Evolutionary conservation across 257 asterid genomes (phyloP).

Genomic region (Euphrasia confusa): DNA sequence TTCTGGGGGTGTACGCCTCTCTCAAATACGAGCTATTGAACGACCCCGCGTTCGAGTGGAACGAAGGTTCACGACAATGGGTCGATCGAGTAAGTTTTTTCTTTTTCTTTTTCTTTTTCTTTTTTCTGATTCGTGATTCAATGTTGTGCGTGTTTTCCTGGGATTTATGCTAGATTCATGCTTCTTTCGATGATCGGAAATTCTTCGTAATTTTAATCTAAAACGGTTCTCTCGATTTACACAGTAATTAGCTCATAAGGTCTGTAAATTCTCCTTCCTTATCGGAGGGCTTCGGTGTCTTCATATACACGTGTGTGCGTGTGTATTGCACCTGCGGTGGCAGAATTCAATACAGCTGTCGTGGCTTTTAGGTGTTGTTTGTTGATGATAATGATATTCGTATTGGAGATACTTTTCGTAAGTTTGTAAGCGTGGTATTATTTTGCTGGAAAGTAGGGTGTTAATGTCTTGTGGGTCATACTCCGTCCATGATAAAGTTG

Average conservation of each 20-base stretch:
- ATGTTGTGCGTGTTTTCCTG: slow-evolving; percentile 3
- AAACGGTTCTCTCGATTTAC: not conserved
- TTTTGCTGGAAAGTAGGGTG: slow-evolving; percentile 28
- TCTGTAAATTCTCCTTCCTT: not conserved
- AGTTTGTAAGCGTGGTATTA: slow-evolving; percentile 25
- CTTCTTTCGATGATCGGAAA: slow-evolving; percentile 4
- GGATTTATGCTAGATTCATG: slow-evolving; percentile 3
- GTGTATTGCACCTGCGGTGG: slow-evolving; percentile 16
- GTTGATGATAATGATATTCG: slow-evolving; percentile 19
- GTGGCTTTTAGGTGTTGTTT: slow-evolving; percentile 19
- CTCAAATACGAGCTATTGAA: slow-evolving; percentile 76
- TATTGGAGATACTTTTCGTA: slow-evolving; percentile 17
- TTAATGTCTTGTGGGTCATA: slow-evolving; percentile 28
- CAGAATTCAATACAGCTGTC: slow-evolving; percentile 11
- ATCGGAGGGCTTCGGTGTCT: slow-evolving; percentile 7
- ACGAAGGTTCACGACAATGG: slow-evolving; percentile 73
- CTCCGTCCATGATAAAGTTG: slow-evolving; percentile 28
- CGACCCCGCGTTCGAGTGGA: slow-evolving; percentile 76
- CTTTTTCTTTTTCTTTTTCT: too few relatives aligned
- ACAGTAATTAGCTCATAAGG: slow-evolving; percentile 6
- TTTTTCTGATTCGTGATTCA: not conserved
- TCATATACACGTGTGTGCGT: not conserved
- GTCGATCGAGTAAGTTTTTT: slow-evolving; percentile 51
- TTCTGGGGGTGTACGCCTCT: slow-evolving; percentile 51
- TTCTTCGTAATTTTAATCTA: not conserved